A percentile compares a stretch with the other conserved stretches of the same genome.
phyloP scores from a whole-genome alignment of 768 basidiomycete species.

The Xerocomus spinulosus region DNA sequence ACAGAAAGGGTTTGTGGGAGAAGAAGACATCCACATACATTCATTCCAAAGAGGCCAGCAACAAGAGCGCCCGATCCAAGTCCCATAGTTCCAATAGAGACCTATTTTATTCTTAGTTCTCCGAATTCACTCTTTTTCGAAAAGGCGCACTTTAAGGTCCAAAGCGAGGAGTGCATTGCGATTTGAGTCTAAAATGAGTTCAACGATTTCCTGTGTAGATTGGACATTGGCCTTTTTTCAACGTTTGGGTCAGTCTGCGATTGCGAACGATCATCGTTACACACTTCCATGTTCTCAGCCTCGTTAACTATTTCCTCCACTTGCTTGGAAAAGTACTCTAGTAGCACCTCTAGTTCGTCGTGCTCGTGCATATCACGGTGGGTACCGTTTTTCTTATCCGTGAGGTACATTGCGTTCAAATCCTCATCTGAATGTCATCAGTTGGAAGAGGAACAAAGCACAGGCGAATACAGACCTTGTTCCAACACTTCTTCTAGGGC shows the following conservation, averaged over 20 bases:
- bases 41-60: slow-evolving; percentile 95
- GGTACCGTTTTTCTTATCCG: slow-evolving; percentile 66
- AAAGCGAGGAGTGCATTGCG: slow-evolving; percentile 88
- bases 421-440: slow-evolving; percentile 69
- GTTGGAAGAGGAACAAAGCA: neutral
- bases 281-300: slow-evolving; percentile 78
- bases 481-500: slow-evolving; percentile 88
- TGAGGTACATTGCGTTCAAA: slow-evolving; percentile 91
- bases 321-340: slow-evolving; percentile 96
- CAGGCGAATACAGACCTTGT: slow-evolving; percentile 55
- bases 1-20: slow-evolving; percentile 16
- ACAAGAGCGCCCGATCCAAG: slow-evolving; percentile 86
- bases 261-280: slow-evolving; percentile 3
- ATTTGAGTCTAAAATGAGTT: slow-evolving; percentile 93
- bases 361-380: slow-evolving; percentile 73
- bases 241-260: slow-evolving; percentile 1
- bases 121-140: neutral
- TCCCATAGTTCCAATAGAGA: slow-evolving; percentile 93
- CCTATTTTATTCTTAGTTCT: slow-evolving; percentile 36
- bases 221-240: slow-evolving; percentile 70
- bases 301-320: slow-evolving; percentile 96
- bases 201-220: slow-evolving; percentile 97
- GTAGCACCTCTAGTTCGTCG: slow-evolving; percentile 85
- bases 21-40: slow-evolving; percentile 51
- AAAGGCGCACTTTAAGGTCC: slow-evolving; percentile 67